These are phyloP conservation scores for Melastoma malabathricum DNA, from an alignment of 345 rosid species.

Conservation along the genomic window DNA sequence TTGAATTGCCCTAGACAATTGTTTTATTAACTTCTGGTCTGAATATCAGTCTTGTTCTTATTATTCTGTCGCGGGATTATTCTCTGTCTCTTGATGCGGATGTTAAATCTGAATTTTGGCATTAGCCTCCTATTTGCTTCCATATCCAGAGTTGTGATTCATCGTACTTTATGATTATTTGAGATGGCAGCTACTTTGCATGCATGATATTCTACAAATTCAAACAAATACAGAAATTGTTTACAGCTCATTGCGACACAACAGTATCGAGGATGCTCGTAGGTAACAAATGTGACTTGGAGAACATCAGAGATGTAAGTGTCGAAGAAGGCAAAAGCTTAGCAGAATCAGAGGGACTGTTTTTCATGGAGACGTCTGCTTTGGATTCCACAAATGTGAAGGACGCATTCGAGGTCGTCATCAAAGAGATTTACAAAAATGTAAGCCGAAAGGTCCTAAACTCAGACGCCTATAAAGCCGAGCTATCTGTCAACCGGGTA, in stretches of 20 bases:
- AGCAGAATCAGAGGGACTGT: constrained; percentile 22
- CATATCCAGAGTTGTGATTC: too few relatives aligned
- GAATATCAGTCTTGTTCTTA: too few relatives aligned
- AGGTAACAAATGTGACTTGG: constrained; percentile 30
- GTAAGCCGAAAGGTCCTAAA: constrained; percentile 13
- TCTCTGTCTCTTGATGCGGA: too few relatives aligned
- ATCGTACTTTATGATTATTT: background rate
- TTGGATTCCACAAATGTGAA: constrained; percentile 25
- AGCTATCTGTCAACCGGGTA: constrained; percentile 19
- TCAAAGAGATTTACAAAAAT: constrained; percentile 23
- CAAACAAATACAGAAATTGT: background rate
- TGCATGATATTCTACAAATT: background rate
- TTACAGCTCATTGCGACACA: constrained; percentile 10
- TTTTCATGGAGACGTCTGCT: constrained; percentile 34
- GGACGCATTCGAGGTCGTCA: constrained; percentile 24
- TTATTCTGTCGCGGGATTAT: too few relatives aligned
- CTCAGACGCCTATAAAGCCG: constrained; percentile 23
- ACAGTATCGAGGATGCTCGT: constrained; percentile 25
- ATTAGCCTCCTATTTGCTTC: too few relatives aligned
- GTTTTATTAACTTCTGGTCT: too few relatives aligned
- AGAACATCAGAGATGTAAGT: constrained; percentile 19
- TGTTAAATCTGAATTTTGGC: too few relatives aligned
- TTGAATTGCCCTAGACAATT: too few relatives aligned
- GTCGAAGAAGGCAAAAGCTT: constrained; percentile 21
- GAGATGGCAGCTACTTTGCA: background rate